Base-by-base conservation (phyloP, 768 basidiomycete genomes). In the Strobilomyces echinocephalus region DNA sequence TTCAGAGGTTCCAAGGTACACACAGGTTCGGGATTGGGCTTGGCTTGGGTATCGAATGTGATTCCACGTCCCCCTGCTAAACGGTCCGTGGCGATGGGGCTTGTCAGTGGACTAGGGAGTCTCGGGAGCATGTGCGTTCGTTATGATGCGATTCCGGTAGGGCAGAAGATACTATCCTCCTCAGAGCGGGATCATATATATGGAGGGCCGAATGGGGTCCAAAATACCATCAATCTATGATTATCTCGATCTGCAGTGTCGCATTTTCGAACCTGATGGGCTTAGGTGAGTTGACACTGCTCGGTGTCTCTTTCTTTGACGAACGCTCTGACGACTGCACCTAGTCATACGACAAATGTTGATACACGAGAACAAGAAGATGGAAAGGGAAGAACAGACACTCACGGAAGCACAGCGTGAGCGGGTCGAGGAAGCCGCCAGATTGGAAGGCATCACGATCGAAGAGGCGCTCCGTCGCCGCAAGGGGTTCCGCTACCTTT, bases 41-140 rank as follows among this genome's bases (percentile, higher is more conserved):
- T 79, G 24, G 79, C 80, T 1, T 85, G 85, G 85, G 82, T 84
- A 7, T 76, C 83, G 0, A 85, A 82, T 58, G 72, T 76, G 0
- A 67, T 85, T 33, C 79, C 82, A 5, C 74, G 84, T 1, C 84
- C 84, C 31, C 84, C 83, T 18, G 75, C 80, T 1, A 66, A 66
- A 43, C 67, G 75, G 16, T 62, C 78, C 0, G 84, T 78, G 5
- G 82, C 80, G 1, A 83, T 85, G 28, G 84, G 77, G 1, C 73
- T 87, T 42, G 81, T 84, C 4, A 84, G 83, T 54, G 84, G 83
- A 2, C 62, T 74, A n/a, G 82, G 78, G 21, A 82, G 80, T 55
- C 61, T 84, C 4, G 82, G 83, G 9, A 79, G 76, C 56, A 49
- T 85, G 83, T 84, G 62, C n/a, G 79, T 71, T 7, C 11, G 34